phyloP scores from a whole-genome alignment of 2,329 filamentous ascomycete species.

The Phialemonium atrogriseum region DNA sequence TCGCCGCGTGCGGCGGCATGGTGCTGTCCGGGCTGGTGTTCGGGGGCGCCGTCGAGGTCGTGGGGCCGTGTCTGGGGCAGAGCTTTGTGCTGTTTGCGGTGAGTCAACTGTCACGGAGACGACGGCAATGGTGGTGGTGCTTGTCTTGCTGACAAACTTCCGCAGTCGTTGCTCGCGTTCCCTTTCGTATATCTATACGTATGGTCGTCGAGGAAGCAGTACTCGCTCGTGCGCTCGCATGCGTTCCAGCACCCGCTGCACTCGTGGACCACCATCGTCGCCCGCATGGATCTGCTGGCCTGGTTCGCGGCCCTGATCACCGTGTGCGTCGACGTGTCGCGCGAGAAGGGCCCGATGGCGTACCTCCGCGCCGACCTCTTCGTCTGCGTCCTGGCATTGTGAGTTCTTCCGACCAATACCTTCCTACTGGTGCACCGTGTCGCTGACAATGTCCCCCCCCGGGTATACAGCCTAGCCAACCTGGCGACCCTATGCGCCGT shows the following conservation, averaged over 20 bases:
- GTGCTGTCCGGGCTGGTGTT: constrained; percentile 14
- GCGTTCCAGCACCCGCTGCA: constrained; percentile 20
- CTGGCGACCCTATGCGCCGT: constrained; percentile 10
- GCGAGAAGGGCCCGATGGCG: constrained; percentile 5
- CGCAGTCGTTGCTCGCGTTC: constrained; percentile 15
- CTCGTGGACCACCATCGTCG: constrained; percentile 19
- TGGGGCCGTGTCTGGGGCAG: constrained; percentile 13
- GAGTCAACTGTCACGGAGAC: no score
- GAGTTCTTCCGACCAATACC: constrained; percentile 6
- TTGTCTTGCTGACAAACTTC: neutral
- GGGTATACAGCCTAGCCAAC: constrained; percentile 7
- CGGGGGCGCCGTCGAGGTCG: constrained; percentile 9
- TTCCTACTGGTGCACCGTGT: no score
- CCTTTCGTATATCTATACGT: constrained; percentile 22
- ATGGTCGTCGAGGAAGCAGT: constrained; percentile 16
- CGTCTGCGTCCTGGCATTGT: constrained; percentile 17
- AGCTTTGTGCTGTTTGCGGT: constrained; percentile 15
- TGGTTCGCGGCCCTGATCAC: constrained; percentile 20
- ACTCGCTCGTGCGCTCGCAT: constrained; percentile 13
- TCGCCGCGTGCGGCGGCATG: constrained; percentile 5
- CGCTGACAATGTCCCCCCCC: neutral
- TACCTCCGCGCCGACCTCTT: constrained; percentile 18
- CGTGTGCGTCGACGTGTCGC: constrained; percentile 15
- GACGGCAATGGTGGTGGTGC: no score
- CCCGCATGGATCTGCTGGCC: constrained; percentile 16